A percentile compares a stretch with the other conserved stretches of the same genome.
Evolutionary conservation across 1,284 basidiomycete species (phyloP).

Genomic region (Ustanciosporium gigantosporum): DNA sequence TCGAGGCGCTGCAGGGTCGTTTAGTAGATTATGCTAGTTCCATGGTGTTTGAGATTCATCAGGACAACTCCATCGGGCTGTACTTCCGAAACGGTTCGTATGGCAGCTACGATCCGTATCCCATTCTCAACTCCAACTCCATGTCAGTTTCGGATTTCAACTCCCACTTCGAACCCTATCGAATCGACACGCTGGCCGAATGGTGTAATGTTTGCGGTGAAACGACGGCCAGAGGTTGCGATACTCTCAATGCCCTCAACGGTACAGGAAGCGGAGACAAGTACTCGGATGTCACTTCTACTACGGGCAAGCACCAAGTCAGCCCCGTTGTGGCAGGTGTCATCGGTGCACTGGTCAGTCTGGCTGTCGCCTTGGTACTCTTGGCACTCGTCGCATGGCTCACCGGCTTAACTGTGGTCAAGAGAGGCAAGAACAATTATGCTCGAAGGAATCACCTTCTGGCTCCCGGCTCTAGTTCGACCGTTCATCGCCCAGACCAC

Average conservation of each 20-base stretch:
- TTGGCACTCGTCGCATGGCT: conserved; percentile 9
- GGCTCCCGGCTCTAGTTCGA: conserved; percentile 7
- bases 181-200: conserved; percentile 59
- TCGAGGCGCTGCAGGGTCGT: conserved; percentile 23
- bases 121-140: conserved; percentile 61
- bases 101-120: conserved; percentile 44
- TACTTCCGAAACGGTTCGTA: conserved; percentile 81
- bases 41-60: conserved; percentile 72
- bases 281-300: conserved; percentile 40
- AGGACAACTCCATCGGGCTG: conserved; percentile 67
- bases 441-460: conserved; percentile 11
- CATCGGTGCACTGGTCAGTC: conserved; percentile 48
- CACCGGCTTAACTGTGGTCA: conserved; percentile 16
- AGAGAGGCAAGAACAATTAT: conserved; percentile 11
- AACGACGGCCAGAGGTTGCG: conserved; percentile 44
- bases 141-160: conserved; percentile 76
- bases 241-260: conserved; percentile 42
- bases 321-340: conserved; percentile 51
- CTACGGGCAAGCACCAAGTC: conserved; percentile 46
- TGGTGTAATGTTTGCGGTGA: conserved; percentile 62
- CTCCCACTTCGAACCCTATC: conserved; percentile 69
- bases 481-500: conserved; percentile 8
- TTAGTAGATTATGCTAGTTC: conserved; percentile 78
- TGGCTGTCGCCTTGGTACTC: conserved; percentile 37
- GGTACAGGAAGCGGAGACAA: conserved; percentile 45